Evolutionary conservation across 805 yeast genomes (phyloP).

Genomic region (Ogataea pignaliae): DNA sequence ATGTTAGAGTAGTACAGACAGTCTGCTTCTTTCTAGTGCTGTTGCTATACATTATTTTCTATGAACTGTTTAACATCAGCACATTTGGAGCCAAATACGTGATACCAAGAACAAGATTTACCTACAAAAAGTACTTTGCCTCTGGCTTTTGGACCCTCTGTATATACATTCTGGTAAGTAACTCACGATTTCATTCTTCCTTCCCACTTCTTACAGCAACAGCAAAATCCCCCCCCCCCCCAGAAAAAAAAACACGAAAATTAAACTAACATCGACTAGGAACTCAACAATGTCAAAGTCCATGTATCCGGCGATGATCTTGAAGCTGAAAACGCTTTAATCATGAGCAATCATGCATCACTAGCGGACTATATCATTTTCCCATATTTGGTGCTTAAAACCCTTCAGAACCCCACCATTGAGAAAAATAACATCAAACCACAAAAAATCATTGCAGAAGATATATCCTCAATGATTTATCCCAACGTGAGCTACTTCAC

Average conservation of each 20-base stretch:
- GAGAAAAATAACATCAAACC: constrained; percentile 3
- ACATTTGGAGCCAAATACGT: constrained; percentile 15
- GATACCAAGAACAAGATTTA: constrained; percentile 19
- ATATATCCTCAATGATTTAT: constrained; percentile 22
- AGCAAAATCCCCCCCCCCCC: too few species aligned
- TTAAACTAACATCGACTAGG: constrained; percentile 15
- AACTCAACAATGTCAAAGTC: constrained; percentile 34
- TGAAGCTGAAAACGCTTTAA: constrained; percentile 32
- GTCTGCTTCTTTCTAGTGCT: constrained; percentile 19
- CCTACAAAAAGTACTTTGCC: constrained; percentile 20
- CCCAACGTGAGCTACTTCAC: constrained; percentile 58
- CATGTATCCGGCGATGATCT: constrained; percentile 40
- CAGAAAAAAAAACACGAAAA: too few species aligned
- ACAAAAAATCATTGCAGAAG: constrained; percentile 21
- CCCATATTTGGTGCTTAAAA: constrained; percentile 34
- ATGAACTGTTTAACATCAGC: constrained; percentile 10
- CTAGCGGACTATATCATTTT: constrained; percentile 61
- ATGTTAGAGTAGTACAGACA: constrained; percentile 15
- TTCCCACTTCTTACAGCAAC: not conserved
- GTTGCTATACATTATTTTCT: constrained; percentile 12
- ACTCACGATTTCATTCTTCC: not conserved
- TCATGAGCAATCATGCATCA: constrained; percentile 60
- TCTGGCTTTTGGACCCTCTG: constrained; percentile 32
- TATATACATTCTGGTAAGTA: constrained; percentile 25
- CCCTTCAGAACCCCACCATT: constrained; percentile 9